These are phyloP conservation scores for Ustilago trichophora DNA, from an alignment of 1,284 basidiomycete genomes.

Conservation along the genomic window DNA sequence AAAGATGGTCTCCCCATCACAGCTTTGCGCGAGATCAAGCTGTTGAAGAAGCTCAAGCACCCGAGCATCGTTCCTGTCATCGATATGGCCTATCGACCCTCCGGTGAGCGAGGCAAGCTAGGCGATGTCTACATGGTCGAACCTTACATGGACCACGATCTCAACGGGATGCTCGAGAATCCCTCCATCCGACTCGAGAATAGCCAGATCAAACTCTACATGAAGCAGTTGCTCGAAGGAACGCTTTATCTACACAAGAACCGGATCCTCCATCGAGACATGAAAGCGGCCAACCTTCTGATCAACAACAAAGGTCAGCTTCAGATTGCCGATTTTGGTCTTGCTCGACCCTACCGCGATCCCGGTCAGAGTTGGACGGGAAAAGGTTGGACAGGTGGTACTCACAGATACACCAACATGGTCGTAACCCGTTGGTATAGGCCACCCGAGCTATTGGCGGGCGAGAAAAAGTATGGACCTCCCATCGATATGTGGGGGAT, in stretches of 20 bases:
- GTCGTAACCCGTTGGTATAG: slow-evolving; percentile 99
- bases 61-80: slow-evolving; percentile 85
- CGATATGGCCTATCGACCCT: slow-evolving; percentile 79
- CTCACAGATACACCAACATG: slow-evolving; percentile 85
- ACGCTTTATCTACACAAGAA: slow-evolving; percentile 97
- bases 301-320: slow-evolving; percentile 76
- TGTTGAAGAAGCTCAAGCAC: slow-evolving; percentile 88
- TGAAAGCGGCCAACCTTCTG: slow-evolving; percentile 97
- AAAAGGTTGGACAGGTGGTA: slow-evolving; percentile 55
- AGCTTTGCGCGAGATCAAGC: slow-evolving; percentile 96
- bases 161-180: slow-evolving; percentile 81
- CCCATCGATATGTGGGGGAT: slow-evolving; percentile 99
- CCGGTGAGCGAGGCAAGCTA: slow-evolving; percentile 67
- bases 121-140: slow-evolving; percentile 92
- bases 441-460: slow-evolving; percentile 91
- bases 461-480: slow-evolving; percentile 85
- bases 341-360: slow-evolving; percentile 74
- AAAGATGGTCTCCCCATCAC: slow-evolving; percentile 96
- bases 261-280: slow-evolving; percentile 93
- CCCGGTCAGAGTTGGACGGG: slow-evolving; percentile 53
- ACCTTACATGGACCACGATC: slow-evolving; percentile 99
- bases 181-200: slow-evolving; percentile 68
- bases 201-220: slow-evolving; percentile 87
- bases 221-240: slow-evolving; percentile 92
- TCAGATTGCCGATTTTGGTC: slow-evolving; percentile 89